Evolutionary conservation across 2,329 filamentous ascomycete genomes (phyloP).

Genomic region (Microsporum canis): DNA sequence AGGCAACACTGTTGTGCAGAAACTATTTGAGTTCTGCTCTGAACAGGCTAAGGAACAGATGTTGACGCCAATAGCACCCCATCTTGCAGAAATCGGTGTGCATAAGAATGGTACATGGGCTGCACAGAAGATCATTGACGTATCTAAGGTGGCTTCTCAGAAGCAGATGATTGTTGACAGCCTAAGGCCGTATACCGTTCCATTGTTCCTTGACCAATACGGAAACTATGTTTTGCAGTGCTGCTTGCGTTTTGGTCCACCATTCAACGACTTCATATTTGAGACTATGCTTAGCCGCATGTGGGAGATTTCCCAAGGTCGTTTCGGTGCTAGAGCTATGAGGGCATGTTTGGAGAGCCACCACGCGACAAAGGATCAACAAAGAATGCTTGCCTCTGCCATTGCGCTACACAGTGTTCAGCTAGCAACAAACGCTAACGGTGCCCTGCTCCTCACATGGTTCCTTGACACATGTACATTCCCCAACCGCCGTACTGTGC

Average conservation of each 20-base stretch:
- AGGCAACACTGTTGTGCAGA: constrained; percentile 98
- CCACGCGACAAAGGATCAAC: constrained; percentile 87
- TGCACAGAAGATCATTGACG: constrained; percentile 97
- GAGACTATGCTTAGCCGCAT: constrained; percentile 90
- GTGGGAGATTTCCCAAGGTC: constrained; percentile 86
- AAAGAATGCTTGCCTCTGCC: constrained; percentile 82
- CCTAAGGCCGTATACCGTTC: constrained; percentile 74
- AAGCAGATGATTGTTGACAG: constrained; percentile 76
- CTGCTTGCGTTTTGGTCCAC: constrained; percentile 79
- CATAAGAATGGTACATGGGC: constrained; percentile 99
- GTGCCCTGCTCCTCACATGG: constrained; percentile 88
- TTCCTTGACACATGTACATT: constrained; percentile 97
- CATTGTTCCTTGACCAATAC: constrained; percentile 92
- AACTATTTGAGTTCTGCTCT: constrained; percentile 92
- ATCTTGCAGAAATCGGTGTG: constrained; percentile 89
- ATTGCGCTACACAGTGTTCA: constrained; percentile 97
- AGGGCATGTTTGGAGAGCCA: constrained; percentile 93
- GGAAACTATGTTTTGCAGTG: constrained; percentile 98
- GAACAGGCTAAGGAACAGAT: constrained; percentile 84
- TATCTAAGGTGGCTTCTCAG: constrained; percentile 73
- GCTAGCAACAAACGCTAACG: constrained; percentile 90
- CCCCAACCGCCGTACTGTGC: constrained; percentile 75
- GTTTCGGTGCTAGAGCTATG: constrained; percentile 93
- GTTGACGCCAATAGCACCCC: constrained; percentile 75
- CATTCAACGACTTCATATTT: constrained; percentile 93